Percentiles rank a stretch among this genome's conserved stretches.
Evolutionary conservation across 1,139 yeast genomes (phyloP).

Genomic region (Candida freyschussii): DNA sequence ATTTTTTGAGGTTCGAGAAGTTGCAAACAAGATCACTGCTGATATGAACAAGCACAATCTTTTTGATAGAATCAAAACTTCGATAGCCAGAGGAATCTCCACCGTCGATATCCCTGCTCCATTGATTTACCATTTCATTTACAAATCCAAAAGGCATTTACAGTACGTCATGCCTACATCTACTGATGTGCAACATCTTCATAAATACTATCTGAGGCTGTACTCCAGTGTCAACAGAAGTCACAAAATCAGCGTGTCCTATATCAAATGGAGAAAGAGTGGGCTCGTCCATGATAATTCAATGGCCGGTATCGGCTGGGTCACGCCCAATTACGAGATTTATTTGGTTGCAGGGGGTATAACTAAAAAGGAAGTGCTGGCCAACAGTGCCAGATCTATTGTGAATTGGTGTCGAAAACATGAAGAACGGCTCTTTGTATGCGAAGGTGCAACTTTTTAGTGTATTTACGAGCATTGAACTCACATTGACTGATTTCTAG

Average conservation of each 20-base stretch:
- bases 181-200: constrained; percentile 17
- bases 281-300: constrained; percentile 24
- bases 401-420: constrained; percentile 54
- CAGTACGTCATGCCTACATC: constrained; percentile 44
- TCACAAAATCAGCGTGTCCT: constrained; percentile 22
- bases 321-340: constrained; percentile 52
- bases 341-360: constrained; percentile 49
- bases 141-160: constrained; percentile 59
- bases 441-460: constrained; percentile 55
- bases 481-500: too few species aligned
- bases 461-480: not conserved
- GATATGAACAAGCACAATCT: constrained; percentile 34
- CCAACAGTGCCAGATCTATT: constrained; percentile 48
- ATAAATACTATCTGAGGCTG: constrained; percentile 20
- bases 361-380: constrained; percentile 40
- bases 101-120: constrained; percentile 55
- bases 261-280: constrained; percentile 33
- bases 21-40: constrained; percentile 49
- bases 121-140: constrained; percentile 71
- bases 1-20: constrained; percentile 66
- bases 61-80: constrained; percentile 32
- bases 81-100: constrained; percentile 40
- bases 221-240: constrained; percentile 19
- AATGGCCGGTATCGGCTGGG: constrained; percentile 49
- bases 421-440: constrained; percentile 54